Conservation (phyloP, 129 eudicot species). For the Artemisia argyi region DNA sequence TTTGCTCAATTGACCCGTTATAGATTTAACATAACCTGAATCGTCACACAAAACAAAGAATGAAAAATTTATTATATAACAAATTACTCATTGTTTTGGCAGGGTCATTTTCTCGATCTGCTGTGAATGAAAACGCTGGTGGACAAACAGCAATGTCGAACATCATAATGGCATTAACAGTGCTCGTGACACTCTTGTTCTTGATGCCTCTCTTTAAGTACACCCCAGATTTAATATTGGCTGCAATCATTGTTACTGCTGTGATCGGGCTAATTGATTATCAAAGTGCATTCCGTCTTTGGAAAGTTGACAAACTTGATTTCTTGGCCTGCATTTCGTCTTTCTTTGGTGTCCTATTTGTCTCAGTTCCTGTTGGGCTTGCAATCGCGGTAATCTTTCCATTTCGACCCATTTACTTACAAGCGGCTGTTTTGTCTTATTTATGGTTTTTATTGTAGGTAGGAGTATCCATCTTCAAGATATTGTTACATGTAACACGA, state of each 20-base stretch:
- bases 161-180: conserved; percentile 70
- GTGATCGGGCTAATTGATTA: conserved; percentile 31
- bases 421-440: conserved; percentile 3
- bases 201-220: conserved; percentile 66
- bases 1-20: too few species aligned
- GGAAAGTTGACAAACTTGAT: conserved; percentile 71
- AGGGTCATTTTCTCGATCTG: conserved; percentile 44
- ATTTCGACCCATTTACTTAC: not conserved
- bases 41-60: not conserved
- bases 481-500: conserved; percentile 36
- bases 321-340: conserved; percentile 61
- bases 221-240: conserved; percentile 51
- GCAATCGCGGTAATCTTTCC: conserved; percentile 51
- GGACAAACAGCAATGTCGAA: conserved; percentile 67
- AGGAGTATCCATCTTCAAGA: conserved; percentile 27
- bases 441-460: conserved; percentile 24
- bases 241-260: conserved; percentile 2
- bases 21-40: not conserved
- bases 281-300: conserved; percentile 45
- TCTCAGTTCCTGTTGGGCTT: conserved; percentile 63
- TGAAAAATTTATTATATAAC: not conserved
- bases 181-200: conserved; percentile 63
- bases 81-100: not conserved
- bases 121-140: conserved; percentile 78
- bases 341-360: conserved; percentile 63